Evolutionary conservation across 208 protist species (phyloP).

Genomic region (Naegleria gruberi): DNA sequence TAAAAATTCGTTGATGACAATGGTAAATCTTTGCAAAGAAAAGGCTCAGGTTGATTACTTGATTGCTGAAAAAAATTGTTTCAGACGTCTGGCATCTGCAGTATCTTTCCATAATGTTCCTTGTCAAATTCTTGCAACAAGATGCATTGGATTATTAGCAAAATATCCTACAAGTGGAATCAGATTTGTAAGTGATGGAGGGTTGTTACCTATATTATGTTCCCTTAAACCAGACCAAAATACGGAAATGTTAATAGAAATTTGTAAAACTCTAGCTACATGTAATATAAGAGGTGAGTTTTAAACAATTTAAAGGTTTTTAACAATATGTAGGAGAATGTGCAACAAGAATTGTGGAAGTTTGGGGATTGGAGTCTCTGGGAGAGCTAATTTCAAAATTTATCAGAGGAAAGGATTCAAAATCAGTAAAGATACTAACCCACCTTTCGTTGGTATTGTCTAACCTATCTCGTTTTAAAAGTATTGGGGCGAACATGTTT

Average conservation of each 20-base stretch:
- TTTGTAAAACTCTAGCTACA: background rate
- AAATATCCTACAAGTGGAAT: background rate
- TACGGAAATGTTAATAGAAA: background rate
- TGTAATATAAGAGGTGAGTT: background rate
- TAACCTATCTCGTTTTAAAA: background rate
- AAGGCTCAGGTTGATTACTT: background rate
- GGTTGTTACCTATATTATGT: background rate
- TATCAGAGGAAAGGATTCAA: background rate
- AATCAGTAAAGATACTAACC: background rate
- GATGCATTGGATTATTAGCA: background rate
- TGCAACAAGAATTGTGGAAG: background rate
- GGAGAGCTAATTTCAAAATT: background rate
- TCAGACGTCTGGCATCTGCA: background rate
- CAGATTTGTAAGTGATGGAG: background rate
- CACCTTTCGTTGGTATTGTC: background rate
- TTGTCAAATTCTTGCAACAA: background rate
- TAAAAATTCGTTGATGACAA: background rate
- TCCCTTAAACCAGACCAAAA: background rate
- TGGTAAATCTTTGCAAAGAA: background rate
- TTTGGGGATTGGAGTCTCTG: background rate
- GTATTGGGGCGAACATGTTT: background rate
- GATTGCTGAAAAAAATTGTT: background rate
- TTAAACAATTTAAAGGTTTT: no score
- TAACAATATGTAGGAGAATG: no score
- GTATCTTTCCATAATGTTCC: background rate